A percentile compares a stretch with the other conserved stretches of the same genome.
Conservation (phyloP, 441 rosid genomes). For the Croton setiger region DNA sequence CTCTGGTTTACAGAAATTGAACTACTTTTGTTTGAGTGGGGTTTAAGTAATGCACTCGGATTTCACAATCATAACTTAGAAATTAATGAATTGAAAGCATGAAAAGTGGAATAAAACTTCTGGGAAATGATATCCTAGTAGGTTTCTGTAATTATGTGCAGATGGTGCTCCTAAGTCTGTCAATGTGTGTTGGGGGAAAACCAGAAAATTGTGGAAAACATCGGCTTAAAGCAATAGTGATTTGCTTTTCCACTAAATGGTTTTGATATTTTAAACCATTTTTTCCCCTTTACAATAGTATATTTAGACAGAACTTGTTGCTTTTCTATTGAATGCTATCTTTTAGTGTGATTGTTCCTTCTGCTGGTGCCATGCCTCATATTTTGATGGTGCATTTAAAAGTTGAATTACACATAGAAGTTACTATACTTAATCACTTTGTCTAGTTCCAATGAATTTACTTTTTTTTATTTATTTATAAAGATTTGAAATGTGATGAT, state of each 20-base stretch:
- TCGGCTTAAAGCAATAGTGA: not conserved
- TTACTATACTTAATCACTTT: slow-evolving; percentile 6
- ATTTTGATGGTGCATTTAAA: not conserved
- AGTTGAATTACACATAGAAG: not conserved
- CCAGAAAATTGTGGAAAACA: not conserved
- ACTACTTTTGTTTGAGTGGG: not conserved
- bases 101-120: not conserved
- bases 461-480: not conserved
- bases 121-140: not conserved
- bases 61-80: not conserved
- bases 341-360: not conserved
- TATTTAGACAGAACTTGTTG: not conserved
- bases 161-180: not conserved
- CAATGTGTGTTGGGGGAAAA: not conserved
- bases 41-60: not conserved
- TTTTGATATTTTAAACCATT: not conserved
- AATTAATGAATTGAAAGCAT: not conserved
- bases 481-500: too few relatives aligned
- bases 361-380: not conserved
- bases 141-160: not conserved
- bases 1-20: not conserved
- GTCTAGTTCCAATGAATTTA: not conserved
- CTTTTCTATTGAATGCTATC: not conserved
- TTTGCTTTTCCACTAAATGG: not conserved
- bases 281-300: not conserved